These are phyloP conservation scores for Eragrostis tef DNA, from an alignment of 202 grass and related monocot genomes.

Conservation along the genomic window DNA sequence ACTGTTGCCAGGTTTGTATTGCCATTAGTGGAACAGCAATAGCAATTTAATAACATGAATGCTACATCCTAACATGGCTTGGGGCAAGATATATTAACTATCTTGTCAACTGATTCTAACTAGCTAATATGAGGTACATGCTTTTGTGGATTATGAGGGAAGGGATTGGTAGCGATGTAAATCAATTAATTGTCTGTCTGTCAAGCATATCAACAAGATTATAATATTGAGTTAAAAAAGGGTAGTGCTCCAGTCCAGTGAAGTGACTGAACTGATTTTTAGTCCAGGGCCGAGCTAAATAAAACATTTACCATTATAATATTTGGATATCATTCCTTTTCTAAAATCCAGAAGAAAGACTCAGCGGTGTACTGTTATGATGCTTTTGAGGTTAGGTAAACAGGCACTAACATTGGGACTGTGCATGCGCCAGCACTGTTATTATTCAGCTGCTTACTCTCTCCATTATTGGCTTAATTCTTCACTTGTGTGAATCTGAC, in stretches of 20 bases:
- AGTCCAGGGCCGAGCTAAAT: not conserved
- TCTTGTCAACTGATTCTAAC: not conserved
- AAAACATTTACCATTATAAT: not conserved
- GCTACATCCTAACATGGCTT: not conserved
- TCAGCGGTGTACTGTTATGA: not conserved
- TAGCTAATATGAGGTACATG: not conserved
- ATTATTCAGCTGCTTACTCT: not conserved
- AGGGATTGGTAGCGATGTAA: not conserved
- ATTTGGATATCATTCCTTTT: not conserved
- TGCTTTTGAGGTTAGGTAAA: conserved; percentile 5
- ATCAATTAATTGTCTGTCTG: conserved; percentile 10
- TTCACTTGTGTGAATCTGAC: conserved; percentile 16
- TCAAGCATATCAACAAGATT: conserved; percentile 3
- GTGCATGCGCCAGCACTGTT: not conserved
- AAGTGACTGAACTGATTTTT: conserved; percentile 3
- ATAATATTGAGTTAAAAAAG: not conserved
- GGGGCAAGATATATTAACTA: not conserved
- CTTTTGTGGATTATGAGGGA: conserved; percentile 23
- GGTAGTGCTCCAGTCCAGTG: not conserved
- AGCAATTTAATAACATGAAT: conserved; percentile 32
- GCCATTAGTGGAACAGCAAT: not conserved
- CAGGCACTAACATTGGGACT: not conserved
- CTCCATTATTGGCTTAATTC: conserved; percentile 23
- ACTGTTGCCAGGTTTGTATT: conserved; percentile 82
- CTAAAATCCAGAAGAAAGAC: not conserved